Conservation (phyloP, 2,329 filamentous ascomycete species). For the Lachnellula cervina region DNA sequence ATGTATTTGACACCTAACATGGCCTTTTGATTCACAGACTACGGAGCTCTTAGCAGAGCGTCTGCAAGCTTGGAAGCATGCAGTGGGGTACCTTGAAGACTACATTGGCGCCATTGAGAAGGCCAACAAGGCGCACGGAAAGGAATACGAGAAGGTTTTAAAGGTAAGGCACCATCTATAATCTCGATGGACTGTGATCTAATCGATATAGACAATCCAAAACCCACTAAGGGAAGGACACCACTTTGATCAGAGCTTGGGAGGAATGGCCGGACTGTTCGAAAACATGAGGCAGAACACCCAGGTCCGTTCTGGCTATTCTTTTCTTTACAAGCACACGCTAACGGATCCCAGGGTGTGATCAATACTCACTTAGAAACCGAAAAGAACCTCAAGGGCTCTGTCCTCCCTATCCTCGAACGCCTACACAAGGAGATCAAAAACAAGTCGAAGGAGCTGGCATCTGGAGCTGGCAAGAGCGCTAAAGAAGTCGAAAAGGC, state of each 20-base stretch:
- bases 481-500: conserved; percentile 91
- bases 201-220: conserved; percentile 62
- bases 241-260: conserved; percentile 88
- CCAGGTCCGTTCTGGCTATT: conserved; percentile 44
- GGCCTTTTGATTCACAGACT: conserved; percentile 48
- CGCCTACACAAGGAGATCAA: conserved; percentile 95
- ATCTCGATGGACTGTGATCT: neutral
- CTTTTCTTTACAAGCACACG: neutral
- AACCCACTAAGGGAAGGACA: conserved; percentile 82
- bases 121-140: conserved; percentile 75
- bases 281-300: conserved; percentile 93
- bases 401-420: conserved; percentile 82
- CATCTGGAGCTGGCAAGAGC: conserved; percentile 72
- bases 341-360: conserved; percentile 53
- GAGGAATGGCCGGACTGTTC: conserved; percentile 83
- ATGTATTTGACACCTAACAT: conserved; percentile 3
- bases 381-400: conserved; percentile 81
- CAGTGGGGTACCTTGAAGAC: conserved; percentile 84
- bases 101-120: conserved; percentile 79
- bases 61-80: conserved; percentile 93
- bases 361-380: conserved; percentile 88
- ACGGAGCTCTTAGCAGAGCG: conserved; percentile 80
- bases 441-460: conserved; percentile 87
- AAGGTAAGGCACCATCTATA: conserved; percentile 54
- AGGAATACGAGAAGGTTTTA: conserved; percentile 91